Conservation (phyloP, 2,329 filamentous ascomycete genomes). For the Penicillium paneum region DNA sequence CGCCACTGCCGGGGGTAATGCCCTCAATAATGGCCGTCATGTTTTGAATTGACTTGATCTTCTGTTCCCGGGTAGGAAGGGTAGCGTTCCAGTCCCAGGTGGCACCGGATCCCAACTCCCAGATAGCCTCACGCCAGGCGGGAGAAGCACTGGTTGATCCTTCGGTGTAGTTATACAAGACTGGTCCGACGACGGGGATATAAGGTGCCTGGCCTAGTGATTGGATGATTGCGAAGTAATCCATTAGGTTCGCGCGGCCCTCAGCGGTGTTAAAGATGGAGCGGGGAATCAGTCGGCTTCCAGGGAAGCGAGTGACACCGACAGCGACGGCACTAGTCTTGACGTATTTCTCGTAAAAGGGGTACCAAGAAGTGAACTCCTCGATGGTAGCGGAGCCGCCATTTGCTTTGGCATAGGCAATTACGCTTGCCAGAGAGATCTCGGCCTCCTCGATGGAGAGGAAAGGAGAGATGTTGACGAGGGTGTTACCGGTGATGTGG, state of each 20-base stretch:
- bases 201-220: constrained; percentile 10
- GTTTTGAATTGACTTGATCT: constrained; percentile 9
- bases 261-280: constrained; percentile 15
- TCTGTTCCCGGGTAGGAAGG: constrained; percentile 6
- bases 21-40: constrained; percentile 8
- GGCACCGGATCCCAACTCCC: constrained; percentile 15
- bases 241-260: not conserved
- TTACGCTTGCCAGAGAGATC: constrained; percentile 4
- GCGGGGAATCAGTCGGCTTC: constrained; percentile 19
- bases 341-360: constrained; percentile 19
- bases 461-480: constrained; percentile 17
- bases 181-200: constrained; percentile 17
- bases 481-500: constrained; percentile 18
- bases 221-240: not conserved
- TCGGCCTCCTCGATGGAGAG: constrained; percentile 13
- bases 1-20: constrained; percentile 15
- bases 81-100: constrained; percentile 18
- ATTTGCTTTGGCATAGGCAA: constrained; percentile 12
- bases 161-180: constrained; percentile 19
- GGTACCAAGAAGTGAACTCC: constrained; percentile 18
- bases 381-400: constrained; percentile 15
- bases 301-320: constrained; percentile 17
- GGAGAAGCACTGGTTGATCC: constrained; percentile 16
- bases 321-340: constrained; percentile 16
- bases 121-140: constrained; percentile 20